Evolutionary conservation across 2,329 filamentous ascomycete species (phyloP), one percentile per base, ranked within the genome.

Genomic region (Aquanectria penicillioides): DNA sequence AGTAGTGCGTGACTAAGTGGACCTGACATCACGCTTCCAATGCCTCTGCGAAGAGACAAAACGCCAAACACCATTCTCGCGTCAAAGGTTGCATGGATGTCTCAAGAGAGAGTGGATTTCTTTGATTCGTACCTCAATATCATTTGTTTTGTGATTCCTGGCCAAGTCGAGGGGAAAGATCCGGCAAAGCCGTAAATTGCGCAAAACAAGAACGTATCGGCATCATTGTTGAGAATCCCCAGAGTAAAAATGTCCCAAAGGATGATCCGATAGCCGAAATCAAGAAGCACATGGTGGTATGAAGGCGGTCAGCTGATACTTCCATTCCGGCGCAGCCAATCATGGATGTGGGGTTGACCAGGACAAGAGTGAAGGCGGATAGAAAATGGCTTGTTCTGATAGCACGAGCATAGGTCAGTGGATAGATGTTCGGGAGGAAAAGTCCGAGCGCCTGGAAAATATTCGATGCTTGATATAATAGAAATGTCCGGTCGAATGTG

Each of bases 381-480:
- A 44, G 23, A 25, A 53, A 53, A 25, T 34, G 29, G 2, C 20
- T 36, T 12, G 38, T 20, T 9, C 37, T 29, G 6, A 53, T 44
- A 2, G 28, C 29, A 12, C 37, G 49, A 10, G 49, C 49, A 29
- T 44, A 53, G 4, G 49, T 53, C 17, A 38, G 49, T n/a, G 44
- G 11, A 6, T 44, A 53, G 15, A 53, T 36, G 5, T 13, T 36
- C 6, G 38, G 38, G 3, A 53, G n/a, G 38, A 40, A 53, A 18
- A 28, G 44, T 12, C 49, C 49, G 5, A 44, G 22, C 2, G 38
- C 49, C 17, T 53, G 49, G 25, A 43, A 15, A 15, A 29, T 22
- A 7, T 44, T 53, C 2, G 49, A 36, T 5, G 6, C 7, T 6
- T 53, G 29, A 9, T 41, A 44, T 7, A 53, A 6, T 2, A 53